A percentile compares a stretch with the other conserved stretches of the same genome.
Evolutionary conservation across 225 moss, liverwort and hornwort species (phyloP).

Genomic region (Ulota crispa): DNA sequence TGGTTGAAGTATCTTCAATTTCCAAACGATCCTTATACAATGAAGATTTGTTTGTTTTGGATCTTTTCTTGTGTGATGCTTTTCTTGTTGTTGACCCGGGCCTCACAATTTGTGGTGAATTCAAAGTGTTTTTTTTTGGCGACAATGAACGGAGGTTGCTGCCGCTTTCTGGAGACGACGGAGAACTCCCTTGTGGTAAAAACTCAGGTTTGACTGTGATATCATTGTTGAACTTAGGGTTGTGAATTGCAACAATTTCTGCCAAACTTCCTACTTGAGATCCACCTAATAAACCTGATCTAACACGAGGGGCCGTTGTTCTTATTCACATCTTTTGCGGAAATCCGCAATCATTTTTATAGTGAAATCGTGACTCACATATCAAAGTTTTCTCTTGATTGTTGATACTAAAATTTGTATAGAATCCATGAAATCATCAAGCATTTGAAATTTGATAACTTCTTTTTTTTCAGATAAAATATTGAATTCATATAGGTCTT

Average conservation of each 20-base stretch:
- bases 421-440: too few species aligned
- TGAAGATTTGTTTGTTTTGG: too few species aligned
- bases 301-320: not conserved
- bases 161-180: too few species aligned
- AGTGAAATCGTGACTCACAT: not conserved
- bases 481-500: too few species aligned
- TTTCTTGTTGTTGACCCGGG: too few species aligned
- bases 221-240: not conserved
- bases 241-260: not conserved
- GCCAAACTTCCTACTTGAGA: not conserved
- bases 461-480: not conserved
- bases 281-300: constrained; percentile 4
- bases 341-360: not conserved
- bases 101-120: not conserved
- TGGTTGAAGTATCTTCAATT: too few species aligned
- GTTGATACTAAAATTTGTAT: too few species aligned
- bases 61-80: too few species aligned
- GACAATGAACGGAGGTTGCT: too few species aligned
- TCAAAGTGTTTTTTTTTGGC: too few species aligned
- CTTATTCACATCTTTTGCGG: not conserved
- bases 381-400: not conserved
- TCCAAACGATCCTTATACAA: too few species aligned
- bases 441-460: not conserved
- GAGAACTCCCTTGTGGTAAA: not conserved
- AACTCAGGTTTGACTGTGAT: constrained; percentile 9